phyloP scores from a whole-genome alignment of 176 grass and related monocot genomes.

The Cenchrus fungigraminus region DNA sequence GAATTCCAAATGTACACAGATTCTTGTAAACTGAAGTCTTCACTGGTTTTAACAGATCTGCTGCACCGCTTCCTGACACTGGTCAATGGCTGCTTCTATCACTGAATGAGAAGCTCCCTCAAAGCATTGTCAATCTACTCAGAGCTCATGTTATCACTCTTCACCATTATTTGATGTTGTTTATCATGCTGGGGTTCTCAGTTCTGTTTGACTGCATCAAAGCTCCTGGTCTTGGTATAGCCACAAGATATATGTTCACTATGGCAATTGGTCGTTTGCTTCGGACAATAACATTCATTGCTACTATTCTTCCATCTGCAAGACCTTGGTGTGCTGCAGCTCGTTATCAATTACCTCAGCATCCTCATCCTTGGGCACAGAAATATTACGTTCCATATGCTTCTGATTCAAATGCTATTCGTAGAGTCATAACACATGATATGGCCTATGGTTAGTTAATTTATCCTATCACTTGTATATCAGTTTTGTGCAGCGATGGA shows the following conservation, averaged over 20 bases:
- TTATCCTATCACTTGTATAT: conserved; percentile 8
- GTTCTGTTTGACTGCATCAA: conserved; percentile 80
- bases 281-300: conserved; percentile 75
- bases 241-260: conserved; percentile 87
- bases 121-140: conserved; percentile 59
- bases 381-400: conserved; percentile 90
- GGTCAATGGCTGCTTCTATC: conserved; percentile 89
- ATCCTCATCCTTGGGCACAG: conserved; percentile 92
- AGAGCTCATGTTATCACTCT: conserved; percentile 79
- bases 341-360: conserved; percentile 68
- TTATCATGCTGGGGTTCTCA: conserved; percentile 91
- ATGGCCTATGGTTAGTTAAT: conserved; percentile 72
- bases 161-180: conserved; percentile 90
- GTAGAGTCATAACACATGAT: conserved; percentile 66
- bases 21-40: conserved; percentile 25
- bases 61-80: conserved; percentile 80
- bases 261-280: conserved; percentile 84
- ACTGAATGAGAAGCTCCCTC: conserved; percentile 81
- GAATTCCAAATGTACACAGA: background rate
- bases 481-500: background rate
- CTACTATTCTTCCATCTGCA: conserved; percentile 81
- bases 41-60: conserved; percentile 51
- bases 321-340: conserved; percentile 79
- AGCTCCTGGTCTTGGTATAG: conserved; percentile 83
- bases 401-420: conserved; percentile 70